Evolutionary conservation across 1,139 yeast genomes (phyloP).

Genomic region (Kurtzmaniella quercitrusa): DNA sequence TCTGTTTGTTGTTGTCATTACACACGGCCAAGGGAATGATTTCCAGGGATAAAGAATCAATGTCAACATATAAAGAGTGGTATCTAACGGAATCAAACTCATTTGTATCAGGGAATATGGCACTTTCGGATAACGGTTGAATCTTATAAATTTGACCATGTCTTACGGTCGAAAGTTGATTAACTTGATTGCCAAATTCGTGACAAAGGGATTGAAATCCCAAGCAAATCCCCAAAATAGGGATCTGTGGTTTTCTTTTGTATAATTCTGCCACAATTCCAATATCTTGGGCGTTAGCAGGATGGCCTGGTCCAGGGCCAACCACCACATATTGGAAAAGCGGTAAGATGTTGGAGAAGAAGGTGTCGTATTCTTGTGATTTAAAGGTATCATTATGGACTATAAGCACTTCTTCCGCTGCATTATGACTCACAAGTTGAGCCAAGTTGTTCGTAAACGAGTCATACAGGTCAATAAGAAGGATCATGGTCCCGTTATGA

Average conservation of each 20-base stretch:
- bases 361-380: conserved; percentile 27
- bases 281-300: conserved; percentile 57
- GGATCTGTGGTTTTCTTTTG: conserved; percentile 34
- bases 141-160: conserved; percentile 83
- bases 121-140: conserved; percentile 22
- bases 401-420: conserved; percentile 56
- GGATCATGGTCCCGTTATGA: conserved; percentile 34
- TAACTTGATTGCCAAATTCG: conserved; percentile 57
- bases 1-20: conserved; percentile 20
- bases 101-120: conserved; percentile 34
- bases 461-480: conserved; percentile 89
- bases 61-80: conserved; percentile 71
- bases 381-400: conserved; percentile 71
- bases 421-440: conserved; percentile 53
- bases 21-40: conserved; percentile 60
- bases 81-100: conserved; percentile 73
- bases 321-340: conserved; percentile 75
- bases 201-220: conserved; percentile 86
- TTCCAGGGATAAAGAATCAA: conserved; percentile 14
- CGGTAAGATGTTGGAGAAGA: conserved; percentile 34
- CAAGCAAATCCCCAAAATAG: conserved; percentile 86
- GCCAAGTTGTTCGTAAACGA: conserved; percentile 86
- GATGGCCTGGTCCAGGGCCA: conserved; percentile 99
- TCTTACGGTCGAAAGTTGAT: conserved; percentile 52
- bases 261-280: conserved; percentile 68